Conservation (phyloP, 495 filamentous ascomycete species). For the Aspergillus taichungensis region DNA sequence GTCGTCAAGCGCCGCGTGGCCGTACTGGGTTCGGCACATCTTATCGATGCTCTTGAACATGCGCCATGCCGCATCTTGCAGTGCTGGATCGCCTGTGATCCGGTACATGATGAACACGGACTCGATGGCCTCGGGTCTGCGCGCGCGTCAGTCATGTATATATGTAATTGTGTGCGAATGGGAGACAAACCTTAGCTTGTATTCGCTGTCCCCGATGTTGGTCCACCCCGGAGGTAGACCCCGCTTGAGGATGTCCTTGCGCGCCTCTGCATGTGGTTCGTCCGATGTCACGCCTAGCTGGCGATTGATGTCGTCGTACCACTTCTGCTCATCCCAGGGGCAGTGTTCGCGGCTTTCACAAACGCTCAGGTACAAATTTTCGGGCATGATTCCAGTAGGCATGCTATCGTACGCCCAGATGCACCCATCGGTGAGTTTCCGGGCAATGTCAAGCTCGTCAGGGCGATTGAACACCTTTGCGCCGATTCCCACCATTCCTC, state of each 20-base stretch:
- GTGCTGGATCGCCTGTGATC: constrained; percentile 58
- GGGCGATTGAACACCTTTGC: constrained; percentile 50
- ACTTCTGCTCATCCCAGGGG: constrained; percentile 46
- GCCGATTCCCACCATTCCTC: constrained; percentile 52
- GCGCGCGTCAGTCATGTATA: constrained; percentile 1
- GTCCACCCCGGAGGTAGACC: constrained; percentile 52
- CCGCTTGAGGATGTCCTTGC: constrained; percentile 32
- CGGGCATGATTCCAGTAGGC: constrained; percentile 54
- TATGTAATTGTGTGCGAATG: not conserved
- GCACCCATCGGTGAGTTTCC: constrained; percentile 48
- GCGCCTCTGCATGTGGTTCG: constrained; percentile 26
- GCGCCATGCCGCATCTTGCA: constrained; percentile 62
- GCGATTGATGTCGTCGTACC: constrained; percentile 31
- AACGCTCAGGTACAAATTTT: constrained; percentile 43
- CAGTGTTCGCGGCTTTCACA: constrained; percentile 41
- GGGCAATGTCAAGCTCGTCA: constrained; percentile 45
- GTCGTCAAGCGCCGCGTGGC: constrained; percentile 50
- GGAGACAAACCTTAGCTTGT: constrained; percentile 51
- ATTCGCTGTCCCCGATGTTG: constrained; percentile 49
- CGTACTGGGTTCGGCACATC: constrained; percentile 49
- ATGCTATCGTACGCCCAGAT: constrained; percentile 51
- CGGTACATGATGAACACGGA: constrained; percentile 69
- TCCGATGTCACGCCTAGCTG: constrained; percentile 10
- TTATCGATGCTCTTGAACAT: constrained; percentile 63
- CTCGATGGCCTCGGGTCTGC: constrained; percentile 59